These are phyloP conservation scores for Hirsutella thompsonii DNA, from an alignment of 2,329 filamentous ascomycete species.

Conservation along the genomic window DNA sequence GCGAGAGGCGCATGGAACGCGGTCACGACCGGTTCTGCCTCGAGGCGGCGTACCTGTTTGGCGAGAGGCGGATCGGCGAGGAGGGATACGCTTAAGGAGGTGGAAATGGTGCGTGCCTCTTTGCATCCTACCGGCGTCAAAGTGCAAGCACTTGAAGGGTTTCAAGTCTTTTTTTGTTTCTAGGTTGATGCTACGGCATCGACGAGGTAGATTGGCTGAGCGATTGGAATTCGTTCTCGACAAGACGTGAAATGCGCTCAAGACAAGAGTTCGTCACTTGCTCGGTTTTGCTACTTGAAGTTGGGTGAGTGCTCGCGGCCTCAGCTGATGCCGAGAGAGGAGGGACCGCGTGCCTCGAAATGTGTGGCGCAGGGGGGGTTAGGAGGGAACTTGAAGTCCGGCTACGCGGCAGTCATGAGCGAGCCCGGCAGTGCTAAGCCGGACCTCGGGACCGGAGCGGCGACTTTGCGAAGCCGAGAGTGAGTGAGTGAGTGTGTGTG, in stretches of 20 bases:
- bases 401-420: neutral
- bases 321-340: too few relatives aligned
- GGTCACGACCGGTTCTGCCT: conserved; percentile 72
- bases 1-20: conserved; percentile 60
- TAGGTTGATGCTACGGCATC: neutral
- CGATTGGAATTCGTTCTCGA: neutral
- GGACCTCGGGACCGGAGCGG: neutral
- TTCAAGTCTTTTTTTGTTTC: neutral
- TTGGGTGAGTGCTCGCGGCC: too few relatives aligned
- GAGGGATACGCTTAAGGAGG: conserved; percentile 5
- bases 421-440: too few relatives aligned
- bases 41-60: conserved; percentile 82
- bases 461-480: too few relatives aligned
- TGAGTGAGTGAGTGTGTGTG: too few relatives aligned
- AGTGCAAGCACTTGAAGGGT: neutral
- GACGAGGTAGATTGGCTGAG: conserved; percentile 1
- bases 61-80: conserved; percentile 34
- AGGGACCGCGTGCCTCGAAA: too few relatives aligned
- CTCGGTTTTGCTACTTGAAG: too few relatives aligned
- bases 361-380: too few relatives aligned
- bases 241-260: too few relatives aligned
- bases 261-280: too few relatives aligned
- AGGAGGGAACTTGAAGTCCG: too few relatives aligned
- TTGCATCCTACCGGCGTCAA: neutral
- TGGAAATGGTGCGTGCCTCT: too few relatives aligned